Evolutionary conservation across 2,329 filamentous ascomycete species (phyloP), one percentile per base, ranked within the genome.

Genomic region (Xylaria sp.): DNA sequence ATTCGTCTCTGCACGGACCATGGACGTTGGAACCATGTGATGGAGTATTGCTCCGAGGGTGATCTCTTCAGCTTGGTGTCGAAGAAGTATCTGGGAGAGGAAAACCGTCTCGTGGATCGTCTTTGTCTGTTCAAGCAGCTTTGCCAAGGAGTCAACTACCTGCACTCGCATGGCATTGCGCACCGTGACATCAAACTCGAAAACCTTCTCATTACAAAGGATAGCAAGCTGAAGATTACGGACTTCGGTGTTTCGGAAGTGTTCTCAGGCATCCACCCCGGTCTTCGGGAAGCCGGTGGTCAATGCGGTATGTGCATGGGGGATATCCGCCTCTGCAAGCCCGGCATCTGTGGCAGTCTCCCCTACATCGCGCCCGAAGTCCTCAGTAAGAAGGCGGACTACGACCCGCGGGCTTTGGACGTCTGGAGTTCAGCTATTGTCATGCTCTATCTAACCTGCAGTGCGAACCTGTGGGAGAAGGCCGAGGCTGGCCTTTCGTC

Each of bases 131-230:
- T 96, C 82, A 95, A 95, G 78, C 92, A 96, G 71, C 78, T 96
- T 22, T 76, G 94, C 26, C 88, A 91, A 65, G 92, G 91, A 17
- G 83, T 96, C 58, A 81, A 86, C 65, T 94, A 96, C 68, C 78
- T 96, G 19, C 92, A 96, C 72, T 78, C 78, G 55, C 86, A 93
- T 65, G 92, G 91, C 52, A 92, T 96, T 67, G 92, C 91, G 1
- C 92, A 96, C 72, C 88, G 92, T 44, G 92, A 96, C 64, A 89
- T 96, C 75, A 96, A 96, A 73, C 81, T 92, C 9, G 92, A 96
- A 71, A 96, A 96, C 64, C 76, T 95, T 20, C 80, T 96, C 26
- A 81, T 96, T 55, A 89, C 86, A 43, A 86, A 85, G 63, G 85
- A 91, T 54, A 91, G 91, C 67, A 88, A 91, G 70, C 79, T 96